Evolutionary conservation across 768 basidiomycete genomes (phyloP), one percentile per base, ranked within the genome.

Genomic region (Boletales sp.): DNA sequence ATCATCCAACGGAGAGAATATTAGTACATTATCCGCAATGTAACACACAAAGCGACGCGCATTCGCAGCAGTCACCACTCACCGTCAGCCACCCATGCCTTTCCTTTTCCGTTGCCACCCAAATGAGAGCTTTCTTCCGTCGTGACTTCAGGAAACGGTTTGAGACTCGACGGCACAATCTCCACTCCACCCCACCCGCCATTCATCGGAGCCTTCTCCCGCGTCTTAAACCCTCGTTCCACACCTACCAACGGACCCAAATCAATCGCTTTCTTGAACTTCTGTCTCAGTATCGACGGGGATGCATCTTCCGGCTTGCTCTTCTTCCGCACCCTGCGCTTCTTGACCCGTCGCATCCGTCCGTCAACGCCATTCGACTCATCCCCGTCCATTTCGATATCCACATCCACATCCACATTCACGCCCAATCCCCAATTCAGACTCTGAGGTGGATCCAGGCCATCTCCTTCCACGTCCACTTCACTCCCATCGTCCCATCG

Each of bases 121-220:
- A 40, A 39, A 7, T 37, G 37, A 4, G 15, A 10, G 44, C 53
- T 41, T 8, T 49, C 56, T 50, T 52, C 66, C 31, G 0, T 8
- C n/a, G 25, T 28, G 18, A 57, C 41, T 7, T 54, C 50, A 38
- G 57, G 58, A 49, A 44, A 64, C 5, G 60, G 28, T 15, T 12
- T 25, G 13, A 65, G 48, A 48, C 65, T 59, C 19, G 60, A 61
- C 5, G 71, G 60, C 11, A 77, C 71, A 67, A 84, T 74, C 70
- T 84, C 83, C 25, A 84, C 76, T 0, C 83, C 83, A 18, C 77
- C 74, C 69, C 86, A 74, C 4, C 86, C 86, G 1, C 86, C 82
- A 37, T 76, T 77, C 48, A 70, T 71, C 8, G 78, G 78, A 2
- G 77, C 69, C 56, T 72, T 70, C 63, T 86, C 86, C 40, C 76